These are phyloP conservation scores for Botrytis cinerea DNA, from an alignment of 2,329 filamentous ascomycete species.

Conservation along the genomic window DNA sequence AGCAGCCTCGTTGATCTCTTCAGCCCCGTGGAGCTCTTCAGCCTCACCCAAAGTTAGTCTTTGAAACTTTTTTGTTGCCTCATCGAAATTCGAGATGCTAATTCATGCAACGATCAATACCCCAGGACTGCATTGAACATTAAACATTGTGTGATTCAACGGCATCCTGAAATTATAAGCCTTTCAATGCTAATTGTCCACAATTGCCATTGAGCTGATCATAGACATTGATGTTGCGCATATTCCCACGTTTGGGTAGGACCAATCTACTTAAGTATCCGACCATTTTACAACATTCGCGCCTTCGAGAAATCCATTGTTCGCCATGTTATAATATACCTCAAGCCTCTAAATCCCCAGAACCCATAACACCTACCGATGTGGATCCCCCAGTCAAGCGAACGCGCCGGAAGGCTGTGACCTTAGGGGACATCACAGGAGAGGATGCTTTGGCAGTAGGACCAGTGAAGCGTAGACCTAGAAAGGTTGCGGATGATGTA, in stretches of 20 bases:
- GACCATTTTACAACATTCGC: not conserved
- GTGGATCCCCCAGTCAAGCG: not conserved
- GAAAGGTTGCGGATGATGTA: not conserved
- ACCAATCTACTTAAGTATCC: constrained; percentile 21
- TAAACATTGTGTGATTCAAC: not conserved
- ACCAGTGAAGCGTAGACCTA: not conserved
- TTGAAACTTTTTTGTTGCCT: not conserved
- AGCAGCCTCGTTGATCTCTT: not conserved
- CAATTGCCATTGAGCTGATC: not conserved
- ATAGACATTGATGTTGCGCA: constrained; percentile 34
- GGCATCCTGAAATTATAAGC: not conserved
- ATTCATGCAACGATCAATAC: not conserved
- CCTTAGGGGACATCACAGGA: not conserved
- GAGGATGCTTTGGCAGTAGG: not conserved
- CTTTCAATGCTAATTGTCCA: not conserved
- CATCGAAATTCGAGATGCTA: not conserved
- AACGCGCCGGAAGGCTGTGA: constrained; percentile 11
- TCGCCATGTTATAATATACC: not conserved
- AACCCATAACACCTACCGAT: not conserved
- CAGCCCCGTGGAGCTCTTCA: not conserved
- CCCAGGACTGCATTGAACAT: too few relatives aligned
- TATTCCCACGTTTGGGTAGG: constrained; percentile 24
- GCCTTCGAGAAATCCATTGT: constrained; percentile 1
- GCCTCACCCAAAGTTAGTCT: not conserved
- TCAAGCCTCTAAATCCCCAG: not conserved